Base-by-base conservation (phyloP, 306 rosid genomes). In the Canavalia gladiata region DNA sequence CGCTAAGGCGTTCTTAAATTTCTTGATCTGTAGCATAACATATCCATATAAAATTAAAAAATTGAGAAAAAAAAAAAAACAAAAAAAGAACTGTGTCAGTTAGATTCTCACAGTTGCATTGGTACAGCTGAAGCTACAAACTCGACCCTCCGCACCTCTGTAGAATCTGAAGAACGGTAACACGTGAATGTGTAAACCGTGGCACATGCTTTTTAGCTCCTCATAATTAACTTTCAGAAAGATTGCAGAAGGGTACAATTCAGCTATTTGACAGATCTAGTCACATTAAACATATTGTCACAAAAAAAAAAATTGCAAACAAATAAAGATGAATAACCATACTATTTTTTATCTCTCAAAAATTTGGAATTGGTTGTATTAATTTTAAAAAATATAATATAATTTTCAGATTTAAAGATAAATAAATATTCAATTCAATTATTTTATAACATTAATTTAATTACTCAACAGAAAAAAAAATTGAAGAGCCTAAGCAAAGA, bases 241-340 rank as follows among this genome's bases (percentile, higher is more conserved):
- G 0, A 84, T 78, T 45, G 92, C 89, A 82, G 84, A 78, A 43
- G 94, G 92, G 57, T 92, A 60, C 71, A 51, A 6, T 66, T 90
- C 97, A 25, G 98, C 98, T 9, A 92, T 89, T 82, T 94, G 97
- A 87, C 97, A 94, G 81, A 94, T 92, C 97, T 94, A 90, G 5
- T 43, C 58, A 58, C 85, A 75, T 35, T 42, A 69, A 71, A 47
- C 60, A 2, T 56, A 25, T 13, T 59, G 64, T 64, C 30, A 10
- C 55, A 10, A 12, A 7, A 51, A 52, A 18, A 42, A 29, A 29
- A 13, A 41, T 45, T 4, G n/a, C n/a, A n/a, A 45, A 45, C 7
- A 45, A 45, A 5, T 2, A 29, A 18, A 18, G 25, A 18, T 18
- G 25, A 18, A 18, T 18, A 18, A 18, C 25, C 25, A 18, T 18